Evolutionary conservation across 202 grass and related monocot genomes (phyloP), one percentile per base, ranked within the genome.

Genomic region (Panicum virgatum): DNA sequence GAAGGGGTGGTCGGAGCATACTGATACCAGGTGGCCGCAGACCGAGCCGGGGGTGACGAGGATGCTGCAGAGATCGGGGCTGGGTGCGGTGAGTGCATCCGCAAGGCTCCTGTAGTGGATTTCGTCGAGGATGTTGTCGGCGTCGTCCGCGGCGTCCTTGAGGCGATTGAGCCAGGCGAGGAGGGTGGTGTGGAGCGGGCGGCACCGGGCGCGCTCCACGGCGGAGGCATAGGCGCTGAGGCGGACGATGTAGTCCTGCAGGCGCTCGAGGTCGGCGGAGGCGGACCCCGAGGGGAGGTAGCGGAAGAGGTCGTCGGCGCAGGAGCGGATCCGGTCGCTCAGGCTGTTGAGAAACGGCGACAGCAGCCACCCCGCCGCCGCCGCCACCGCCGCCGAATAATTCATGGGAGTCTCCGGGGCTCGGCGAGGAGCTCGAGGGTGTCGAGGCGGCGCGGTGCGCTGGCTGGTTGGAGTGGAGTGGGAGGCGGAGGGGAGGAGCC

Each of bases 51-150:
- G 18, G 38, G 30, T n/a, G n/a, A n/a, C n/a, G n/a, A n/a, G n/a
- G n/a, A n/a, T n/a, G n/a, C n/a, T n/a, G n/a, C n/a, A 5, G 51
- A 81, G 13, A 30, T 81, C 67, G 14, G 15, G 5, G n/a, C 40
- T 29, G 3, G 53, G 71, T 7, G 0, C 25, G 53, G 43, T 5
- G 15, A 3, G 22, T 27, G 42, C 25, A 12, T 43, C 45, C 38
- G 51, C 50, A 2, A 76, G 76, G 46, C 40, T 29, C 9, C 25
- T 51, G 20, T 79, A 67, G 61, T 36, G 18, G 75, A 75, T 59
- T 13, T 75, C 81, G 12, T 88, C 82, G 42, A 84, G 9, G 12
- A 85, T 43, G 68, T 81, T 82, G 42, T 81, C 87, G 12, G 76
- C 63, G 10, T 89, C 77, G 19, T 72, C 14, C 9, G 54, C 71